These are phyloP conservation scores for Kurtzmaniella quercitrusa DNA, from an alignment of 1,139 yeast genomes.

Conservation along the genomic window DNA sequence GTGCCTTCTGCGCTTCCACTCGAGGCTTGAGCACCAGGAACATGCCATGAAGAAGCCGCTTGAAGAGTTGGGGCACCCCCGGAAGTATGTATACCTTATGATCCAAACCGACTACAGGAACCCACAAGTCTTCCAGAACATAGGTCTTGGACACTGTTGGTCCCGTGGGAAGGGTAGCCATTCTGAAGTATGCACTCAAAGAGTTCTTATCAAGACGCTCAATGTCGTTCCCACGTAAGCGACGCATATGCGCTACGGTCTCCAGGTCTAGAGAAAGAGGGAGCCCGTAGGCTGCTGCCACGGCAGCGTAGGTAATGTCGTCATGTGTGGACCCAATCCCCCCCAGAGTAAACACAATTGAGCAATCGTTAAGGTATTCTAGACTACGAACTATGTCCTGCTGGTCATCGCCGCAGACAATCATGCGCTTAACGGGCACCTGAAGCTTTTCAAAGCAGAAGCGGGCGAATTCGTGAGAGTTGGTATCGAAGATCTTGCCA, in stretches of 20 bases:
- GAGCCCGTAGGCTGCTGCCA: constrained; percentile 59
- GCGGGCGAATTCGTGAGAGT: constrained; percentile 67
- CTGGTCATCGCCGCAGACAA: constrained; percentile 75
- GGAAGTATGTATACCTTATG: constrained; percentile 68
- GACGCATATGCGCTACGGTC: constrained; percentile 58
- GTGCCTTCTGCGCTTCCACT: constrained; percentile 14
- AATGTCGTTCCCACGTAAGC: constrained; percentile 39
- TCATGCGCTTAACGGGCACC: constrained; percentile 59
- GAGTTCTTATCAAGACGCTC: constrained; percentile 40
- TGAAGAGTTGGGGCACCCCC: constrained; percentile 76
- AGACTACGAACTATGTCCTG: constrained; percentile 58
- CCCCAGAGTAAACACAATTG: constrained; percentile 75
- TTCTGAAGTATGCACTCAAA: constrained; percentile 56
- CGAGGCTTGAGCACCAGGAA: constrained; percentile 23
- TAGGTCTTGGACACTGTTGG: constrained; percentile 45
- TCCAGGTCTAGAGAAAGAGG: constrained; percentile 50
- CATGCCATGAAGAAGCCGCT: constrained; percentile 38
- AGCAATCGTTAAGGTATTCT: constrained; percentile 44
- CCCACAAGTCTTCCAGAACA: constrained; percentile 65
- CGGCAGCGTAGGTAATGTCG: constrained; percentile 73
- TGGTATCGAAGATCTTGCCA: constrained; percentile 81
- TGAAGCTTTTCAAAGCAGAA: constrained; percentile 59
- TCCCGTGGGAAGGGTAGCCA: constrained; percentile 72
- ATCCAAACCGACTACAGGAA: constrained; percentile 69
- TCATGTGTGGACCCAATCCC: constrained; percentile 91